Conservation (phyloP, 2,329 filamentous ascomycete genomes). For the Penicillium sp. region DNA sequence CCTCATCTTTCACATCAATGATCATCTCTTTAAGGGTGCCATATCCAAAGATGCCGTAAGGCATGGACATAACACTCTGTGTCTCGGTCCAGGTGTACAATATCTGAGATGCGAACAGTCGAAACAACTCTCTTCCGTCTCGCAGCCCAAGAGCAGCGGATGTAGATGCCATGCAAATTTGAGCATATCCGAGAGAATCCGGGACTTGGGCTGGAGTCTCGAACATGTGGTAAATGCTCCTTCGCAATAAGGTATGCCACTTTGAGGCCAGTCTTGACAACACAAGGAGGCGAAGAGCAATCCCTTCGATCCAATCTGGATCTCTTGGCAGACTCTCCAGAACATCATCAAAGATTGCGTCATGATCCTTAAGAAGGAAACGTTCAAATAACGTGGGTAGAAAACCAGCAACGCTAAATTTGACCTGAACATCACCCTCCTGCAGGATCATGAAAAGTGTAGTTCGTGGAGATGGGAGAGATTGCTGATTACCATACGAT, state of each 20-base stretch:
- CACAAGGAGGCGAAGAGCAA: constrained; percentile 79
- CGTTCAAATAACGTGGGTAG: constrained; percentile 78
- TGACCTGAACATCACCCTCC: constrained; percentile 70
- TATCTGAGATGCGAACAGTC: constrained; percentile 84
- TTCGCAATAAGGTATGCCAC: constrained; percentile 85
- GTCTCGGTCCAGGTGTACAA: constrained; percentile 86
- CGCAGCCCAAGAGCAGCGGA: constrained; percentile 68
- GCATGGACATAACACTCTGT: constrained; percentile 72
- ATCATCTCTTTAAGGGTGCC: constrained; percentile 71
- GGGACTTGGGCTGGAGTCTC: constrained; percentile 80
- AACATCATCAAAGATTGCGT: constrained; percentile 83
- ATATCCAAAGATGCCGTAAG: constrained; percentile 86
- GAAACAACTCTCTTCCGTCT: constrained; percentile 74
- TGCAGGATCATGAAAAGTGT: constrained; percentile 76
- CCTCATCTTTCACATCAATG: constrained; percentile 73
- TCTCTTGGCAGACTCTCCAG: constrained; percentile 78
- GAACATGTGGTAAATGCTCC: constrained; percentile 92
- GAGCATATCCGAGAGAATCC: constrained; percentile 71
- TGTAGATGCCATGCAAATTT: constrained; percentile 71
- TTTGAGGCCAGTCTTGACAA: constrained; percentile 76
- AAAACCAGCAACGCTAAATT: constrained; percentile 73
- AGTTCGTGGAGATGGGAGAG: constrained; percentile 69
- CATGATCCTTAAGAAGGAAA: constrained; percentile 82
- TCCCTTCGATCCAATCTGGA: constrained; percentile 75
- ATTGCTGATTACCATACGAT: constrained; percentile 67